phyloP scores from a whole-genome alignment of 768 basidiomycete species.

The Trichaptum fuscoviolaceum region DNA sequence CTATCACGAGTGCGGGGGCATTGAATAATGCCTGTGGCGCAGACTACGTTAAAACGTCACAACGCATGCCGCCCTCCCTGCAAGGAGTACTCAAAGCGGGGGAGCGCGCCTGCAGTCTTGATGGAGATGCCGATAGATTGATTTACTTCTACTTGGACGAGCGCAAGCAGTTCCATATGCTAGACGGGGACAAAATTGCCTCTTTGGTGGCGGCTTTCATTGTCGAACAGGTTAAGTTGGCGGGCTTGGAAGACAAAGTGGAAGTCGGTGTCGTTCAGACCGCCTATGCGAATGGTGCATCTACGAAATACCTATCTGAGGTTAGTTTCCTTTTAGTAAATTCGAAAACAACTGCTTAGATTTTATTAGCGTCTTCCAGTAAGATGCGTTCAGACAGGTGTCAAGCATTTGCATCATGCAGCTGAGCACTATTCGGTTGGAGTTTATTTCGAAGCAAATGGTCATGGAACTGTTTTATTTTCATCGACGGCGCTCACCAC shows the following conservation, averaged over 20 bases:
- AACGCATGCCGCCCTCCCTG: constrained; percentile 79
- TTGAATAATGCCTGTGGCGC: constrained; percentile 91
- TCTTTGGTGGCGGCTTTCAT: constrained; percentile 90
- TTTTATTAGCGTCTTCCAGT: constrained; percentile 77
- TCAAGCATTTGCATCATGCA: constrained; percentile 97
- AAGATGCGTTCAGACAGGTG: constrained; percentile 92
- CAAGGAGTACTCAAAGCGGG: constrained; percentile 55
- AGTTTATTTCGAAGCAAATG: constrained; percentile 99
- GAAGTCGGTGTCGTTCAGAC: constrained; percentile 96
- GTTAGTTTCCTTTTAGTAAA: constrained; percentile 36
- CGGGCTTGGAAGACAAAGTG: constrained; percentile 72
- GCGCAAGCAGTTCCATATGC: constrained; percentile 73
- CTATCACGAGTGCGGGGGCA: constrained; percentile 56
- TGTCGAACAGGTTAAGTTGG: constrained; percentile 79
- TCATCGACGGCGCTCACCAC: constrained; percentile 65
- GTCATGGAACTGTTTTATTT: constrained; percentile 96
- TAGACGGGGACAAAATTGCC: constrained; percentile 98
- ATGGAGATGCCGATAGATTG: constrained; percentile 95
- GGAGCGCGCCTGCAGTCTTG: constrained; percentile 86
- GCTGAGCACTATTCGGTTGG: constrained; percentile 92
- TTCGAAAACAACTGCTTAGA: background rate
- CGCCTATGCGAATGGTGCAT: constrained; percentile 96
- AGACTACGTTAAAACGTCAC: constrained; percentile 93
- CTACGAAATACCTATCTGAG: constrained; percentile 85
- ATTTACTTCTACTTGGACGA: constrained; percentile 93